phyloP scores from a whole-genome alignment of 2,329 filamentous ascomycete species.

The Grosmannia clavigera region DNA sequence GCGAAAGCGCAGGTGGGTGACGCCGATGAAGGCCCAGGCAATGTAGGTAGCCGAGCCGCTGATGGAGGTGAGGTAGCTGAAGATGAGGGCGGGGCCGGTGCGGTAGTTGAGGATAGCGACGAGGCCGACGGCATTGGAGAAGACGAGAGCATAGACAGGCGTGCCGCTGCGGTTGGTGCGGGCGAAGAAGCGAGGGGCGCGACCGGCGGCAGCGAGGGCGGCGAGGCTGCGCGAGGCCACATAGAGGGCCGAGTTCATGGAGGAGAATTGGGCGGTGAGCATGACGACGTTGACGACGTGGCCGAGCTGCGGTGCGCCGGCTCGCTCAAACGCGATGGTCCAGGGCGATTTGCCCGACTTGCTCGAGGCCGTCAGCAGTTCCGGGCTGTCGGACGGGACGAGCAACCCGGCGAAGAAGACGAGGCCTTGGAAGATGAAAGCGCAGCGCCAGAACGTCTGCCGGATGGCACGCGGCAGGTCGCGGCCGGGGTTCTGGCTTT shows the following conservation, averaged over 20 bases:
- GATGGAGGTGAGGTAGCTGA: slow-evolving; percentile 63
- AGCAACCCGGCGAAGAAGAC: slow-evolving; percentile 19
- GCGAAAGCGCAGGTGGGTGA: slow-evolving; percentile 54
- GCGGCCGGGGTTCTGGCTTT: slow-evolving; percentile 13
- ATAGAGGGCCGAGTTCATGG: slow-evolving; percentile 53
- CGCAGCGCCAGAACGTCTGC: slow-evolving; percentile 25
- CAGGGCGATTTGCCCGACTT: slow-evolving; percentile 40
- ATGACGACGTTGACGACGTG: slow-evolving; percentile 66
- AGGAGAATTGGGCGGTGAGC: slow-evolving; percentile 57
- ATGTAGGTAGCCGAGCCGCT: slow-evolving; percentile 57
- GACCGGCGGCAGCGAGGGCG: slow-evolving; percentile 43
- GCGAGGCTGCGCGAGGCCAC: slow-evolving; percentile 47
- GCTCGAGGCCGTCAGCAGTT: slow-evolving; percentile 20
- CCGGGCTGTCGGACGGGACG: slow-evolving; percentile 17
- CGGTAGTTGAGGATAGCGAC: slow-evolving; percentile 28
- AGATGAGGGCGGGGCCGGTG: slow-evolving; percentile 38
- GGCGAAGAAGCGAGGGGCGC: slow-evolving; percentile 43
- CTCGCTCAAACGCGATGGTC: slow-evolving; percentile 61
- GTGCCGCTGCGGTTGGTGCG: slow-evolving; percentile 40
- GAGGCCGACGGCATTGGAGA: slow-evolving; percentile 50
- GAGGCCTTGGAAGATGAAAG: slow-evolving; percentile 19
- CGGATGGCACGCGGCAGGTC: slow-evolving; percentile 12
- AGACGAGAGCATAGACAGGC: slow-evolving; percentile 47
- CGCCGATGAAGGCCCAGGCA: slow-evolving; percentile 53
- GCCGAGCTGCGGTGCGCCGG: slow-evolving; percentile 53